Percentiles rank a stretch among this genome's conserved stretches.
These are phyloP conservation scores for Ophiostoma pallidulum DNA, from an alignment of 2,329 filamentous ascomycete genomes.

Conservation along the genomic window DNA sequence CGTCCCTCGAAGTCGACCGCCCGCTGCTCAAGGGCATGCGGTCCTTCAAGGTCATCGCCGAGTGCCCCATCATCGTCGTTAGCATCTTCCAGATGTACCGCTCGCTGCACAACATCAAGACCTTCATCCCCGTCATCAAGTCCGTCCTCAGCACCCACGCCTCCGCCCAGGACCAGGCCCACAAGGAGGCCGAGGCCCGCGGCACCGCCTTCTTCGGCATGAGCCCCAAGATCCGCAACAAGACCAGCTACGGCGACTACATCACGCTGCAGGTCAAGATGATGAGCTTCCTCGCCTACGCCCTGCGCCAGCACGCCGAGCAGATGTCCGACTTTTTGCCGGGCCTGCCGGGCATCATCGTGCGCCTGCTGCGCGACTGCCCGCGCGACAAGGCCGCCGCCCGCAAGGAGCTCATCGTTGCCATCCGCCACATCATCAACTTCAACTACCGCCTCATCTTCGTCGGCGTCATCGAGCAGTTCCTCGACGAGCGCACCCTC, in stretches of 20 bases:
- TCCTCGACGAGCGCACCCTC: constrained; percentile 85
- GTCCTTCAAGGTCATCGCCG: constrained; percentile 95
- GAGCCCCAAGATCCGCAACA: constrained; percentile 85
- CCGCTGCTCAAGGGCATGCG: constrained; percentile 89
- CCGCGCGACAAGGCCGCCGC: constrained; percentile 89
- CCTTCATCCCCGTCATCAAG: constrained; percentile 91
- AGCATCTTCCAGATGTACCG: constrained; percentile 95
- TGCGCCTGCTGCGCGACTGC: constrained; percentile 85
- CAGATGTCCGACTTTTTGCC: constrained; percentile 83
- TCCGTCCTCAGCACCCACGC: constrained; percentile 80
- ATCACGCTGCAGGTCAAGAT: constrained; percentile 98
- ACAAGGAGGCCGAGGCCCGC: constrained; percentile 70
- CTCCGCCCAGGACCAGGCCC: constrained; percentile 84
- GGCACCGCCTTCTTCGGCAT: constrained; percentile 85
- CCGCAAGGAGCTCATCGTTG: constrained; percentile 89
- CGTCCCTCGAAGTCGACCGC: constrained; percentile 70
- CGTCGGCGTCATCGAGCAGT: constrained; percentile 83
- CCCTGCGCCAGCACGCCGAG: constrained; percentile 78
- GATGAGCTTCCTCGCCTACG: constrained; percentile 95
- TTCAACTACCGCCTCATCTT: constrained; percentile 98
- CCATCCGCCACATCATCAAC: constrained; percentile 97
- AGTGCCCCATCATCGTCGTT: constrained; percentile 97
- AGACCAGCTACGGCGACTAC: constrained; percentile 91
- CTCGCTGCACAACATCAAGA: constrained; percentile 67
- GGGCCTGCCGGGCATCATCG: constrained; percentile 77